phyloP scores from a whole-genome alignment of 164 flowering plant species.

The Stephania cephalantha region DNA sequence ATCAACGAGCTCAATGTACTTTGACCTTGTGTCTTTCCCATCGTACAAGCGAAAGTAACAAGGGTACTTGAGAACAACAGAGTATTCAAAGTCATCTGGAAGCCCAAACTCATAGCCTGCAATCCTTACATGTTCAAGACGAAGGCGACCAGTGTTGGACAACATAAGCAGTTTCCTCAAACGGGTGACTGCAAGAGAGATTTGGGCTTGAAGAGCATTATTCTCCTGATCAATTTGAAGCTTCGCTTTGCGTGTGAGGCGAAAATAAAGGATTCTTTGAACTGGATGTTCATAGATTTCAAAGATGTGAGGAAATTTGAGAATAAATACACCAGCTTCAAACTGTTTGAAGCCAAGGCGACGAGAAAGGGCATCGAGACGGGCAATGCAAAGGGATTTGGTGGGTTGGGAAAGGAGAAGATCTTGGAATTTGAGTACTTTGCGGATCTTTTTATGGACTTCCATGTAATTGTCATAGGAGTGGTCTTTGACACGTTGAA shows the following conservation, averaged over 20 bases:
- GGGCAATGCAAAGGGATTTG: constrained; percentile 47
- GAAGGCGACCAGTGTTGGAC: constrained; percentile 58
- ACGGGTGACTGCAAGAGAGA: constrained; percentile 58
- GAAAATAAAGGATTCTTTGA: constrained; percentile 64
- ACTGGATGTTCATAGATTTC: constrained; percentile 92
- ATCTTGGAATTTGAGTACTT: constrained; percentile 66
- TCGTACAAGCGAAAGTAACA: constrained; percentile 64
- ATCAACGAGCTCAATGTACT: constrained; percentile 78
- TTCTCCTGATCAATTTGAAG: constrained; percentile 63
- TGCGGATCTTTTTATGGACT: constrained; percentile 67
- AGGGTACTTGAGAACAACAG: constrained; percentile 63
- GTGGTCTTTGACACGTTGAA: constrained; percentile 65
- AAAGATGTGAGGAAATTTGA: constrained; percentile 86
- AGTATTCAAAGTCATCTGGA: constrained; percentile 89
- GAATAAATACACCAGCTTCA: constrained; percentile 77
- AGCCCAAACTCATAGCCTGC: constrained; percentile 73
- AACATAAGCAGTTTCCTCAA: constrained; percentile 71
- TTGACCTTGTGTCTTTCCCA: constrained; percentile 57
- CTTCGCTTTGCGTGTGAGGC: constrained; percentile 58
- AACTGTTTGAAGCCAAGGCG: constrained; percentile 68
- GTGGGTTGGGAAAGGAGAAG: constrained; percentile 58
- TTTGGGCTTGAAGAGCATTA: constrained; percentile 50
- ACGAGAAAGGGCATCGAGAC: constrained; percentile 64
- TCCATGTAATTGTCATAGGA: constrained; percentile 95
- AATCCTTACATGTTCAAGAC: constrained; percentile 74